Evolutionary conservation across 2,329 filamentous ascomycete species (phyloP).

Genomic region (Rosellinia necatrix): DNA sequence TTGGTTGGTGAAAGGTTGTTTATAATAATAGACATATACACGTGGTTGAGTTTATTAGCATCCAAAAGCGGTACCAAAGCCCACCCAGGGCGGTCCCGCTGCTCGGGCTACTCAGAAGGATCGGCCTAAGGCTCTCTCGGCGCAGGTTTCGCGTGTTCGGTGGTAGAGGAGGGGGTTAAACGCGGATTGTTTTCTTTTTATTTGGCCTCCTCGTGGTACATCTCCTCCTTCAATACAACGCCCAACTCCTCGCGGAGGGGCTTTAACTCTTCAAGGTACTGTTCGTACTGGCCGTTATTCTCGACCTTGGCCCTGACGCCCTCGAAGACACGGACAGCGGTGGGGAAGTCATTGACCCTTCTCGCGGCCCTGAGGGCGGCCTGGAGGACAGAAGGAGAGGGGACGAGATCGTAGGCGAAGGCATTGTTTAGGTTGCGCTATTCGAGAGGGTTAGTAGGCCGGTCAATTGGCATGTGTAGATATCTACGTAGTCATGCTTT

Average conservation of each 20-base stretch:
- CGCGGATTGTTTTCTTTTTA: too few species aligned
- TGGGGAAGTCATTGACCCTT: slow-evolving; percentile 97
- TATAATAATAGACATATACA: slow-evolving; percentile 34
- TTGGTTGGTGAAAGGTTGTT: slow-evolving; percentile 17
- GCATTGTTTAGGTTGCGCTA: slow-evolving; percentile 83
- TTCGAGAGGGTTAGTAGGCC: slow-evolving; percentile 13
- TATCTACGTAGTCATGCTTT: background rate
- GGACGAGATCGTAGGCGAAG: slow-evolving; percentile 99
- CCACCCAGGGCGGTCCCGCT: slow-evolving; percentile 2
- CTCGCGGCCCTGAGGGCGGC: slow-evolving; percentile 92
- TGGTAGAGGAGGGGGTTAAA: slow-evolving; percentile 1
- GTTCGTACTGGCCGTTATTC: slow-evolving; percentile 95
- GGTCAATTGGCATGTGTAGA: background rate
- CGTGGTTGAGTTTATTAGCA: slow-evolving; percentile 15
- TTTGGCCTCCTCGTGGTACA: slow-evolving; percentile 74
- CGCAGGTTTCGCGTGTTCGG: slow-evolving; percentile 1
- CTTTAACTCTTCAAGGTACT: slow-evolving; percentile 94
- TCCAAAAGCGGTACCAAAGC: slow-evolving; percentile 17
- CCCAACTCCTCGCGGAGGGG: slow-evolving; percentile 91
- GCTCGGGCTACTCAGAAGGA: background rate
- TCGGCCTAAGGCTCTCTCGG: background rate
- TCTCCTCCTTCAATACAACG: slow-evolving; percentile 85
- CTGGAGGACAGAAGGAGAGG: slow-evolving; percentile 85
- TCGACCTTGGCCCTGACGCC: slow-evolving; percentile 99
- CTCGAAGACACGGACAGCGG: slow-evolving; percentile 97